Evolutionary conservation across 2,329 filamentous ascomycete genomes (phyloP).

Genomic region (Fusarium gaditjirri): DNA sequence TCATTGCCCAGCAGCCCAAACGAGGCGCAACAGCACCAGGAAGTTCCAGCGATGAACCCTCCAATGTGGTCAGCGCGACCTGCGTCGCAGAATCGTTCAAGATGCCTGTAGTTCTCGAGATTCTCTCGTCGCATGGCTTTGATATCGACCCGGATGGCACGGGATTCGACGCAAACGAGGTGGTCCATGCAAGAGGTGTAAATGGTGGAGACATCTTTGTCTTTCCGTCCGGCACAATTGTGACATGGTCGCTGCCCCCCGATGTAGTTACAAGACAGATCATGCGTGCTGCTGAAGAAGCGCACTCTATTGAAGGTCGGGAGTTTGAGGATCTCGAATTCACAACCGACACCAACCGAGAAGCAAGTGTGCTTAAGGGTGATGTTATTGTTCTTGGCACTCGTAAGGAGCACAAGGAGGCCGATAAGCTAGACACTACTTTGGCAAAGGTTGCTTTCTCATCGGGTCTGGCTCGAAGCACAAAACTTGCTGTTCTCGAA

Average conservation of each 20-base stretch:
- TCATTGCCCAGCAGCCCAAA: constrained; percentile 78
- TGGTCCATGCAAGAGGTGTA: constrained; percentile 70
- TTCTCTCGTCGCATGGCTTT: constrained; percentile 69
- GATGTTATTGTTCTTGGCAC: constrained; percentile 92
- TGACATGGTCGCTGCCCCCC: constrained; percentile 88
- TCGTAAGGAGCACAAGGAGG: constrained; percentile 61
- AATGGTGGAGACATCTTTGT: constrained; percentile 90
- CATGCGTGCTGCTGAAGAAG: constrained; percentile 78
- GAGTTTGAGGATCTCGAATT: constrained; percentile 95
- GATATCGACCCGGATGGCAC: constrained; percentile 70
- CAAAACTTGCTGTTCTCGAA: constrained; percentile 93
- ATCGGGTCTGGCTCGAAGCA: constrained; percentile 89
- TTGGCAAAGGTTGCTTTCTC: constrained; percentile 97
- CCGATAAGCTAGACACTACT: constrained; percentile 67
- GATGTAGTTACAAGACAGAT: constrained; percentile 79
- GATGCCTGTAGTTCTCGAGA: constrained; percentile 68
- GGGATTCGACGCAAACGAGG: constrained; percentile 69
- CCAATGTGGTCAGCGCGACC: constrained; percentile 65
- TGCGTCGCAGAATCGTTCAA: constrained; percentile 73
- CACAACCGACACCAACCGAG: constrained; percentile 75
- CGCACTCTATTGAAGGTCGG: constrained; percentile 73
- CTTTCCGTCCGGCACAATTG: constrained; percentile 93
- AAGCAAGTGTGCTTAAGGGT: constrained; percentile 82
- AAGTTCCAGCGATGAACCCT: constrained; percentile 49
- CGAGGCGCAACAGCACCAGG: constrained; percentile 42